Evolutionary conservation across 306 rosid species (phyloP), one percentile per base, ranked within the genome.

Genomic region (peach (Prunus persica)): DNA sequence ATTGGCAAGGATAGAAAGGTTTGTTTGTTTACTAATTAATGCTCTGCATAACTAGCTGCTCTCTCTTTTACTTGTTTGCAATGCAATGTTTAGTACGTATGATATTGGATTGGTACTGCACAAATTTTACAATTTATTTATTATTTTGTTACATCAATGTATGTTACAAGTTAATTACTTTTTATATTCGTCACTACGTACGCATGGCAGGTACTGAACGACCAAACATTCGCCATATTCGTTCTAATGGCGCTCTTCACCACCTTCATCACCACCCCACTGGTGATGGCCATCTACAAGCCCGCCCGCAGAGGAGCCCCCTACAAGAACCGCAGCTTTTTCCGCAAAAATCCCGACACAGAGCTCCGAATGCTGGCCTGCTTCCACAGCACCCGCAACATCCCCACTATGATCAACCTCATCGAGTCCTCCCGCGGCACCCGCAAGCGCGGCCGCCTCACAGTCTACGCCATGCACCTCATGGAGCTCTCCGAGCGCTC

Each of bases 1-100:
- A 91, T 91, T 55, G 96, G 96, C 82, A 91, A 84, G 82, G 96
- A 91, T 30, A 74, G 93, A 76, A 91, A 87, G 93, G 96, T 90
- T 80, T 22, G 57, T 28, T 1, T 6, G 6, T 6, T 11, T 24
- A 12, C 9, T 6, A 34, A 34, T 34, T 34, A 34, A 34, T 34
- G 41, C 41, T 34, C 41, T 32, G 38, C 38, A 32, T 32, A 32
- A 6, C 38, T 5, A 5, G 38, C 38, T 32, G 38, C 38, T 32
- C 6, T 32, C 38, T 5, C 6, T 32, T 32, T 32, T 30, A 30
- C 32, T 30, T 28, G 32, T 30, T 30, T 5, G 1, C 38, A 32
- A 32, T 32, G 38, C 38, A 32, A 32, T 5, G 32, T 30, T 30
- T 30, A 30, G 34, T 30, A 30, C 34, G 34, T 30, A 30, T 30